Conservation (phyloP, 1,284 basidiomycete genomes). For the Sporisorium exsertum region DNA sequence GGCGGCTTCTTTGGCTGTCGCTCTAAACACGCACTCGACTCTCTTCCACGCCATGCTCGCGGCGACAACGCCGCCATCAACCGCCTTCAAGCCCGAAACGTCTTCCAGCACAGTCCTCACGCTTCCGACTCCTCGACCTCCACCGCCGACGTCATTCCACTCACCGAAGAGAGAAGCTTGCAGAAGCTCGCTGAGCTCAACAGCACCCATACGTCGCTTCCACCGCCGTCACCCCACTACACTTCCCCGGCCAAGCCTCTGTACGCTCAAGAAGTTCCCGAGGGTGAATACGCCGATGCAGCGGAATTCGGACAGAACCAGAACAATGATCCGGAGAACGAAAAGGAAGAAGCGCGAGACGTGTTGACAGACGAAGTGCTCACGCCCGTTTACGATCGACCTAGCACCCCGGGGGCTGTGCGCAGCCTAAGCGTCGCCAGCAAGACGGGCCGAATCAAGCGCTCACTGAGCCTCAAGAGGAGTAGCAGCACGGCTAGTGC, state of each 20-base stretch:
- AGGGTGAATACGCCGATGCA: background rate
- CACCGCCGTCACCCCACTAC: background rate
- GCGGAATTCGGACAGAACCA: background rate
- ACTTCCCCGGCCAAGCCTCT: slow-evolving; percentile 9
- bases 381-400: slow-evolving; percentile 4
- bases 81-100: slow-evolving; percentile 36
- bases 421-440: slow-evolving; percentile 28
- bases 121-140: slow-evolving; percentile 14
- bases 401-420: slow-evolving; percentile 17
- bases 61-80: slow-evolving; percentile 45
- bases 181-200: slow-evolving; percentile 24
- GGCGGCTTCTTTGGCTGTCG: slow-evolving; percentile 50
- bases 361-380: slow-evolving; percentile 21
- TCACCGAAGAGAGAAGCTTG: slow-evolving; percentile 25
- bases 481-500: slow-evolving; percentile 31
- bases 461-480: slow-evolving; percentile 48
- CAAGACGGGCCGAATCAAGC: slow-evolving; percentile 38
- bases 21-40: slow-evolving; percentile 51
- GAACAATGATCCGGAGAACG: slow-evolving; percentile 6
- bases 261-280: slow-evolving; percentile 26
- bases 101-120: slow-evolving; percentile 25
- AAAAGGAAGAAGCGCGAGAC: slow-evolving; percentile 37
- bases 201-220: background rate
- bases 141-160: slow-evolving; percentile 15
- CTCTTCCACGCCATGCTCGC: slow-evolving; percentile 42